Conservation (phyloP, 306 rosid species). For the Luffa aegyptiaca region DNA sequence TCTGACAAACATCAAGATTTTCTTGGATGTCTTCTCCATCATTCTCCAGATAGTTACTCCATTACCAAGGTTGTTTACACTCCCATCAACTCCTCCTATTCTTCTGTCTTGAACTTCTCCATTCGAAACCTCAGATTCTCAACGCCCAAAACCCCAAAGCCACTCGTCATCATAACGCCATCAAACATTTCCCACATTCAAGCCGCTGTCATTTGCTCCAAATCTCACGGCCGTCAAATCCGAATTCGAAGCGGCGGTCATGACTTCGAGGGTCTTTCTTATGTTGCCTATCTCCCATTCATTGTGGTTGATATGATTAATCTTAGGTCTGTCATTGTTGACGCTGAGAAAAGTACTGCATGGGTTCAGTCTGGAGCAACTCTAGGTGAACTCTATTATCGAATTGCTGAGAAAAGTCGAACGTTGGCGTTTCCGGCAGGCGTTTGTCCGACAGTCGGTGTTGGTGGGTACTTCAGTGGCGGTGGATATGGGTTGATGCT, state of each 20-base stretch:
- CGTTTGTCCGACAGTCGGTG: slow-evolving; percentile 40
- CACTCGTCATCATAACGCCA: not conserved
- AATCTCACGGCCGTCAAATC: not conserved
- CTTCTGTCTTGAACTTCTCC: not conserved
- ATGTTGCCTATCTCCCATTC: slow-evolving; percentile 3
- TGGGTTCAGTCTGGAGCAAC: slow-evolving; percentile 68
- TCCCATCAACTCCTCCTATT: not conserved
- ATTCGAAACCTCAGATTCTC: slow-evolving; percentile 2
- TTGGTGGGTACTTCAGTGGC: slow-evolving; percentile 64
- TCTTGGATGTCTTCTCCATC: not conserved
- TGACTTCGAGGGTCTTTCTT: slow-evolving; percentile 11
- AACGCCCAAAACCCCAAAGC: not conserved
- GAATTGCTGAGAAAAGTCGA: not conserved
- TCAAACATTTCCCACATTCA: not conserved
- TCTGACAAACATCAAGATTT: not conserved
- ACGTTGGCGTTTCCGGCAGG: slow-evolving; percentile 61
- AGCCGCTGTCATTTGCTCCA: not conserved
- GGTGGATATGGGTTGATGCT: slow-evolving; percentile 64
- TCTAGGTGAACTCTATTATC: slow-evolving; percentile 25
- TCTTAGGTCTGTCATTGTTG: slow-evolving; percentile 24
- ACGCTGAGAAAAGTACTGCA: slow-evolving; percentile 6
- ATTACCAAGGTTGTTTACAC: not conserved
- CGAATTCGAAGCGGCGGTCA: slow-evolving; percentile 4
- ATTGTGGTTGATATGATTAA: slow-evolving; percentile 31
- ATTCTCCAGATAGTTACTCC: not conserved